Conservation (phyloP, 176 grass and related monocot species). For the barley (Hordeum vulgare) region DNA sequence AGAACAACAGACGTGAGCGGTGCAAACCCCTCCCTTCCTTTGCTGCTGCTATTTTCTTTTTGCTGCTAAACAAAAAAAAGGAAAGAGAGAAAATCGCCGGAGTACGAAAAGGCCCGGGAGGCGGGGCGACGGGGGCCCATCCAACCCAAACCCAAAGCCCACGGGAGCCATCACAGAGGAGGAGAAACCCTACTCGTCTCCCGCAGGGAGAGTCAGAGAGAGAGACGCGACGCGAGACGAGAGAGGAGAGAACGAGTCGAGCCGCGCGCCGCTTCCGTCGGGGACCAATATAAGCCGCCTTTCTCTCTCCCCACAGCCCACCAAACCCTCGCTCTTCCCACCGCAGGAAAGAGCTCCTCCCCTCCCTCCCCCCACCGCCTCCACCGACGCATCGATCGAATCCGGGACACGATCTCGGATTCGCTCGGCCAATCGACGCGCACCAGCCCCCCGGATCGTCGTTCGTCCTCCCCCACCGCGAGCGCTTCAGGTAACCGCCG, state of each 20-base stretch:
- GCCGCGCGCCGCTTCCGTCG: constrained; percentile 40
- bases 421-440: background rate
- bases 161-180: background rate
- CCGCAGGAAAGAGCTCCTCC: background rate
- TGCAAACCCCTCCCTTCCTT: no score
- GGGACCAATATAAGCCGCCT: constrained; percentile 33
- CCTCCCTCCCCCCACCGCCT: background rate
- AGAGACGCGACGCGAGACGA: background rate
- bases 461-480: background rate
- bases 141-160: background rate
- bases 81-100: no score
- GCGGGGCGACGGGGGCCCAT: background rate
- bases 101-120: no score
- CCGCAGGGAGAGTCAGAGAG: background rate
- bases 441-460: background rate
- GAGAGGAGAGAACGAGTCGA: constrained; percentile 14
- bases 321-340: background rate
- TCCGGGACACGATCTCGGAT: constrained; percentile 50
- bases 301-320: background rate
- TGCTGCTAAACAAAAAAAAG: no score
- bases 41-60: no score
- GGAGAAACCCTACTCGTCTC: background rate
- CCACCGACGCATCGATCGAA: background rate
- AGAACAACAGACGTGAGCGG: no score
- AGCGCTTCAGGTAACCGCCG: constrained; percentile 1